Base-by-base conservation (phyloP, 441 rosid genomes). In the Populus hybrid region DNA sequence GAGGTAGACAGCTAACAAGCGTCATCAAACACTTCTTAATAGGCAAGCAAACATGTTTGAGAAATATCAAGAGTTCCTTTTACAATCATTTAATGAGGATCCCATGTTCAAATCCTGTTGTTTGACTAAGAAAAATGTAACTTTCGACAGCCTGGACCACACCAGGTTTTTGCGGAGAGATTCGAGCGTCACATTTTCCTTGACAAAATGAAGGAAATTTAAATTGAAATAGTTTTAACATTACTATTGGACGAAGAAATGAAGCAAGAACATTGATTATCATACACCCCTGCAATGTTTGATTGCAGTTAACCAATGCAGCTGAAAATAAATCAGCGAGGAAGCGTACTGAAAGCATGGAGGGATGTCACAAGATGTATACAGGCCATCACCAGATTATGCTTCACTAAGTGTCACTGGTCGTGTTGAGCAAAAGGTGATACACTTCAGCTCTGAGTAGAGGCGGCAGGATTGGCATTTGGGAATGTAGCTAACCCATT, bases 391-490 rank as follows among this genome's bases (percentile, higher is more conserved):
- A 77, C 24, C 50, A 66, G 38, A 79, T 59, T 61, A 70, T 65
- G 69, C 78, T 69, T 30, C 34, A 74, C 61, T 14, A 72, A 35
- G 76, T 72, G 65, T 18, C 40, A 59, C 24, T 21, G 59, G 67
- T 74, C 74, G 21, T 24, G 79, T 2, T 10, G n/a, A 57, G 5
- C n/a, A 66, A 46, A 61, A 36, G 57, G 80, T 35, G 34, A 42
- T 11, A 73, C 21, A 42, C 35, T 67, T 93, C 89, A 95, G 83
- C 93, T 94, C 82, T 91, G 97, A 72, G 97, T 92, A 24, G 98
- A 91, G 64, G 99, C 90, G 2, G 98, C 92, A 9, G 94, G 89
- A 73, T 89, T 90, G 67, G 80, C 81, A 69, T 82, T 85, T 8
- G 90, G 83, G 72, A 82, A 79, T 20, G 88, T 79, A 1, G 92